phyloP scores from a whole-genome alignment of 1,139 yeast species.

The Eremothecium cymbalariae region DNA sequence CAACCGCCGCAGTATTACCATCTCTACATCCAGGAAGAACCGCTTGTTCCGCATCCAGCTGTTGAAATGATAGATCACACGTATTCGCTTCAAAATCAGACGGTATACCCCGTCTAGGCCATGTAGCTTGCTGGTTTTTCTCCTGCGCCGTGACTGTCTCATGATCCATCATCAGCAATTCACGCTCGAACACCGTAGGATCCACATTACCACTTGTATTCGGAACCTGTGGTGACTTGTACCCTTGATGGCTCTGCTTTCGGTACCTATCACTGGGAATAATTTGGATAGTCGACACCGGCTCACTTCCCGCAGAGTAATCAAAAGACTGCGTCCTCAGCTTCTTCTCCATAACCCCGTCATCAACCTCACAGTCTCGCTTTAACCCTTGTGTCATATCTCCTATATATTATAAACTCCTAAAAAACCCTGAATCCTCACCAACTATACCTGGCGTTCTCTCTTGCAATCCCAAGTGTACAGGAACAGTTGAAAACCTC shows the following conservation, averaged over 20 bases:
- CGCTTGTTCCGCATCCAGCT: constrained; percentile 89
- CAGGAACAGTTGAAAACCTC: no score
- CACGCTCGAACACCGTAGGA: constrained; percentile 59
- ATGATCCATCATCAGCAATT: constrained; percentile 51
- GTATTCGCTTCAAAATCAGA: constrained; percentile 40
- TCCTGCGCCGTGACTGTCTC: constrained; percentile 25
- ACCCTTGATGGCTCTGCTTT: constrained; percentile 27
- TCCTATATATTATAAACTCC: no score
- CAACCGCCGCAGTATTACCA: constrained; percentile 41
- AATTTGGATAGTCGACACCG: constrained; percentile 30
- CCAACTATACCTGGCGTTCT: no score
- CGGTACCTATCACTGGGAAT: constrained; percentile 27
- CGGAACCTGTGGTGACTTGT: constrained; percentile 19
- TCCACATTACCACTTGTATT: constrained; percentile 28
- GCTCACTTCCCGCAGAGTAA: constrained; percentile 30
- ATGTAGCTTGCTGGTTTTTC: constrained; percentile 21
- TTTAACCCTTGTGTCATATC: constrained; percentile 14
- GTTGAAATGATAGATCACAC: constrained; percentile 70
- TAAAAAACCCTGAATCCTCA: no score
- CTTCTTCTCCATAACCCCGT: constrained; percentile 23
- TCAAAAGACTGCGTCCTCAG: constrained; percentile 25
- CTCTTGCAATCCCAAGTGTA: no score
- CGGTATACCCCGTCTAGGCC: constrained; percentile 47
- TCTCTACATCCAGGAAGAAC: constrained; percentile 39
- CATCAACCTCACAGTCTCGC: constrained; percentile 23